These are phyloP conservation scores for Byssochlamys sp. DNA, from an alignment of 2,329 filamentous ascomycete species.

Conservation along the genomic window DNA sequence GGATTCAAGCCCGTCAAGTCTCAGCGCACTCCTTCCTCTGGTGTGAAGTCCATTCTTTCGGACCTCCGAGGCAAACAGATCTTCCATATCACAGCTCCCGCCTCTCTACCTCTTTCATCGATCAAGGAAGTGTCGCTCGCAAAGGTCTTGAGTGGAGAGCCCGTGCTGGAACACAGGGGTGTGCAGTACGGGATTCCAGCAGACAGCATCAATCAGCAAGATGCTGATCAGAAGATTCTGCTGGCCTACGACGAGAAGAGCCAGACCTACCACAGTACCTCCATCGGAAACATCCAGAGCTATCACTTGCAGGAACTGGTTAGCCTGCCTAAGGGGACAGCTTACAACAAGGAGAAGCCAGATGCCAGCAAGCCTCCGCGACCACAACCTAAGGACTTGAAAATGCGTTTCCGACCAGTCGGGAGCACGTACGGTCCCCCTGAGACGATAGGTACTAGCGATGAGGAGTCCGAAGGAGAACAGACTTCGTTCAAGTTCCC, in stretches of 20 bases:
- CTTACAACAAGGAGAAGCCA: slow-evolving; percentile 14
- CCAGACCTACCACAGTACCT: slow-evolving; percentile 22
- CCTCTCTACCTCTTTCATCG: slow-evolving; percentile 34
- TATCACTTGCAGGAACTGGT: slow-evolving; percentile 31
- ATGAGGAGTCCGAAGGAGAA: slow-evolving; percentile 29
- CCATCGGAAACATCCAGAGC: slow-evolving; percentile 19
- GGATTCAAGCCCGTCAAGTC: slow-evolving; percentile 33
- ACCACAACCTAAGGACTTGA: slow-evolving; percentile 34
- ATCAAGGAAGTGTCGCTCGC: slow-evolving; percentile 37
- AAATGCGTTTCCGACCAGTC: slow-evolving; percentile 37
- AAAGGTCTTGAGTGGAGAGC: slow-evolving; percentile 31
- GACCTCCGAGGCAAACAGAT: slow-evolving; percentile 37
- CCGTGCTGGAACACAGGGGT: slow-evolving; percentile 34
- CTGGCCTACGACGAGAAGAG: slow-evolving; percentile 28
- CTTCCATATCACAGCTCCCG: slow-evolving; percentile 40
- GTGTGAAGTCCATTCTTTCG: slow-evolving; percentile 25
- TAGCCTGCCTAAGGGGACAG: slow-evolving; percentile 18
- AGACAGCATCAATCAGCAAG: slow-evolving; percentile 21
- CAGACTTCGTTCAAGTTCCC: slow-evolving; percentile 23
- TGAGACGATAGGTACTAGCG: slow-evolving; percentile 28
- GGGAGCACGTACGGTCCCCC: slow-evolving; percentile 24
- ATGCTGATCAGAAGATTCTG: slow-evolving; percentile 21
- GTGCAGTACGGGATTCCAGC: slow-evolving; percentile 32
- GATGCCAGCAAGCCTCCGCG: slow-evolving; percentile 26
- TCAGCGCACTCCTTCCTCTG: slow-evolving; percentile 22